Evolutionary conservation across 305 asterid species (phyloP), one percentile per base, ranked within the genome.

Genomic region (Rubia balearica): DNA sequence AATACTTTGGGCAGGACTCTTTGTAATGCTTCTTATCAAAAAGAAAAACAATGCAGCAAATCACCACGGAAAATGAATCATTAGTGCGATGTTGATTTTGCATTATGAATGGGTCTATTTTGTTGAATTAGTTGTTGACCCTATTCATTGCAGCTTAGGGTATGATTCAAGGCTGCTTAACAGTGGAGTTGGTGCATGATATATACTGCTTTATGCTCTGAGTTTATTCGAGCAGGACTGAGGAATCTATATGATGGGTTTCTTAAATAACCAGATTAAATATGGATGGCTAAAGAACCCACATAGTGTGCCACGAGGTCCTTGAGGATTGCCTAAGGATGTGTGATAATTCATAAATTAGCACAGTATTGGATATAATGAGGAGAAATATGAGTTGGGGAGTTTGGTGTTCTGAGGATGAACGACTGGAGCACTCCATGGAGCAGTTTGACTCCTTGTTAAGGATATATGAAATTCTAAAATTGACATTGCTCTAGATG

Each of bases 381-480:
- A 88, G 98, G 87, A 87, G 99, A 83, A 94, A 94, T 75, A 96
- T 94, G 70, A 83, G 98, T 73, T 91, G 99, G 96, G 96, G 98
- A 76, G 88, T 86, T 74, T 95, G 79, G 69, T 91, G 89, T 85
- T 89, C 84, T 27, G 79, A 84, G 69, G 99, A 91, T 77, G 97
- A 94, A 66, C 97, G 85, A 81, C 64, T 81, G 65, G 99, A 94
- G 83, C 96, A 88, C 80, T 80, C 89, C 36, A 33, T 33, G 36
- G 36, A 33, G 36, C 36, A 3, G 36, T 33, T 33, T 33, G 36
- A 33, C 36, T 33, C 36, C 36, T 33, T 33, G 36, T 0, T 33
- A 33, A 33, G 36, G 36, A 33, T 33, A 33, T 33, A 33, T 33
- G 36, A 33, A 33, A 2, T 33, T 33, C 5, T 33, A 0, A 33